Base-by-base conservation (phyloP, 768 basidiomycete genomes). In the Suillus spraguei region DNA sequence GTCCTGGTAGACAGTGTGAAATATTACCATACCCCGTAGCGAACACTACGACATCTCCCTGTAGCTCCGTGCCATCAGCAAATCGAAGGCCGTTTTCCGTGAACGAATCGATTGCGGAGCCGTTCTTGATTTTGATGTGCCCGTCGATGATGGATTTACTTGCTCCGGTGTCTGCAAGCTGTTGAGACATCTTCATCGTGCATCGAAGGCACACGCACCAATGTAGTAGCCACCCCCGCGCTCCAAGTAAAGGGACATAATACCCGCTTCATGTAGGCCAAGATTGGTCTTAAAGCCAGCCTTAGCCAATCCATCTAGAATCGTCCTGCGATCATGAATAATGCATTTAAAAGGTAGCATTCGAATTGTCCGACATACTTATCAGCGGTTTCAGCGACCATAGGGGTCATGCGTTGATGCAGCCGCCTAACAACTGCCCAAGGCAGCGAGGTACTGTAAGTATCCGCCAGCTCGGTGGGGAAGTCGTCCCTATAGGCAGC, bases 121-220 rank as follows among this genome's bases (percentile, higher is more conserved):
- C 83, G 66, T 72, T 79, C 75, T 83, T 85, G 71, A 85, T 66
- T 66, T 83, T 83, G 74, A 86, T 84, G 54, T 78, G 75, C 16
- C 85, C 82, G 32, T 81, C 70, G 28, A 76, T 77, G 66, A 85
- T 80, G 59, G 79, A 72, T 60, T 79, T 74, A 59, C 80, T 78
- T 0, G 80, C 80, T 10, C 82, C 83, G 9, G 68, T 66, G n/a
- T 77, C 77, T 77, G 47, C 53, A 20, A 7, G 54, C 35, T 35
- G 20, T 56, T 56, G 35, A 46, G 53, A 35, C n/a, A 44, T 17
- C 24, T 28, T 60, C 8, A 10, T 41, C 1, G 47, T n/a, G 36
- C 35, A 36, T 41, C 14, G 20, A 56, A 16, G 0, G 10, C 35
- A 17, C 33, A 61, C 72, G 28, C 55, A 75, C 81, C 78, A 16